Base-by-base conservation (phyloP, 805 yeast genomes). In the Candida railenensis region DNA sequence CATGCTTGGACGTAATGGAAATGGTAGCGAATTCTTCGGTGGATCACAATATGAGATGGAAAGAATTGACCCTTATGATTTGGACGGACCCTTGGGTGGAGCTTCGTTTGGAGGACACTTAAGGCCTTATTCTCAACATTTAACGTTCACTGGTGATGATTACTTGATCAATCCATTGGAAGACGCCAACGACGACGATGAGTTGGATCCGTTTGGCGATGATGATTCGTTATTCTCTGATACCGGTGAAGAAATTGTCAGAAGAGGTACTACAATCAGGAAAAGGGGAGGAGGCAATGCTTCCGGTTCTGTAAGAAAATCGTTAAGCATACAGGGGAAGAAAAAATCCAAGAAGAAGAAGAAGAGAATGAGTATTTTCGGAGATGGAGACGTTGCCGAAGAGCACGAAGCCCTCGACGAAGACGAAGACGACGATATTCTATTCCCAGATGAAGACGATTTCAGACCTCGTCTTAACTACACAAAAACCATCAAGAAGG, bases 181-280 rank as follows among this genome's bases (percentile, higher is more conserved):
- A 52, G 76, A 72, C 42, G 68, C 71, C 14, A 66, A 62, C 38
- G 70, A 59, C 3, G 64, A 57, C 30, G 65, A 59, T 18, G 69
- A 59, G 42, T 44, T 64, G 40, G 77, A 72, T 52, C 76, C 76
- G 1, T 72, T 71, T 51, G 75, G 73, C 25, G 75, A 71, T 49
- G 74, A 69, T 49, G 76, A 70, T 46, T 67, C 74, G 45, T 56
- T 73, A 25, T 73, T 71, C 47, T 62, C 67, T 3, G 76, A 72
- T 25, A 65, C 71, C 14, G 73, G 73, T 14, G 74, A 69, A 34
- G 75, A 69, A 30, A 54, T 65, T 18, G 44, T 64, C 18, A 54
- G 67, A 40, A 51, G 71, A 43, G 65, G 61, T 11, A 60, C 62
- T 36, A 67, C 73, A 8, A 53, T 66, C 25, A 64, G 56, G 37